Percentiles rank a stretch among this genome's conserved stretches.
These are phyloP conservation scores for Fusarium torreyae DNA, from an alignment of 2,329 filamentous ascomycete genomes.

Conservation along the genomic window DNA sequence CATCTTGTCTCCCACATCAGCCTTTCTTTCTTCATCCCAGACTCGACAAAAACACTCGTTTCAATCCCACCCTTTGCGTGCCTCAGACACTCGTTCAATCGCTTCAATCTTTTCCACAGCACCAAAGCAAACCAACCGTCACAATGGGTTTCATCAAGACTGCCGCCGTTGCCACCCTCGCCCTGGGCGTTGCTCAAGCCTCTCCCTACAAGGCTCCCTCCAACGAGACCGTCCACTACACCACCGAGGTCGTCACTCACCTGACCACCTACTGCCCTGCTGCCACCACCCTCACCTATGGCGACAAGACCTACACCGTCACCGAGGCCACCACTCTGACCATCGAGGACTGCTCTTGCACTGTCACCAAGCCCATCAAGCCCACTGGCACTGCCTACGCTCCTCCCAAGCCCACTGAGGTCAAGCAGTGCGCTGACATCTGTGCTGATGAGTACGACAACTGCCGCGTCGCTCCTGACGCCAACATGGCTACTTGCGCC, in stretches of 20 bases:
- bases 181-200: slow-evolving; percentile 37
- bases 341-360: slow-evolving; percentile 77
- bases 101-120: background rate
- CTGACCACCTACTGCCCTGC: slow-evolving; percentile 78
- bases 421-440: slow-evolving; percentile 35
- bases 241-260: slow-evolving; percentile 74
- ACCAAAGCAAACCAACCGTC: slow-evolving; percentile 22
- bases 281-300: slow-evolving; percentile 72
- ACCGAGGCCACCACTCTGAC: slow-evolving; percentile 75
- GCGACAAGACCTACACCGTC: slow-evolving; percentile 74
- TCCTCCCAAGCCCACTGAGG: slow-evolving; percentile 32
- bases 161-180: slow-evolving; percentile 35
- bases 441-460: slow-evolving; percentile 37
- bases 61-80: slow-evolving; percentile 7
- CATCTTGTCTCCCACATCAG: background rate
- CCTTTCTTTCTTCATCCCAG: slow-evolving; percentile 10
- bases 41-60: slow-evolving; percentile 29
- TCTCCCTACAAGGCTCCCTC: slow-evolving; percentile 36
- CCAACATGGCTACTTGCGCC: slow-evolving; percentile 48
- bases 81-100: slow-evolving; percentile 13
- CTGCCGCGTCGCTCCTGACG: slow-evolving; percentile 38
- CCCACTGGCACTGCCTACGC: slow-evolving; percentile 27
- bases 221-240: slow-evolving; percentile 61
- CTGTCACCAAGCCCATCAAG: slow-evolving; percentile 62
- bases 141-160: slow-evolving; percentile 45